Evolutionary conservation across 371 early-diverging fungal genomes (phyloP).

Genomic region (Apophysomyces elegans): DNA sequence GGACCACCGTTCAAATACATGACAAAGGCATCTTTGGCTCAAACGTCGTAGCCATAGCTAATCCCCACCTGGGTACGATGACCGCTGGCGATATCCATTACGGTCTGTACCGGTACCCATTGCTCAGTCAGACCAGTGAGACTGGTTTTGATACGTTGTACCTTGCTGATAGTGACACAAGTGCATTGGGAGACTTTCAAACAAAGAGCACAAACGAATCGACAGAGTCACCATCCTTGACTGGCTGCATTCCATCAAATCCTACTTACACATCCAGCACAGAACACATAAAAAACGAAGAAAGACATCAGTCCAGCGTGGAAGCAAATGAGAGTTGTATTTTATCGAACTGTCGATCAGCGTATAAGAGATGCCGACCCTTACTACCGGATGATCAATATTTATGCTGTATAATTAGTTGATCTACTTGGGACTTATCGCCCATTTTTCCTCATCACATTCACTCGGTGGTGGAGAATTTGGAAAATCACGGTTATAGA

Average conservation of each 20-base stretch:
- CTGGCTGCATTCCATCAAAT: too few relatives aligned
- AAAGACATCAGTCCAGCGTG: not conserved
- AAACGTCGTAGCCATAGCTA: constrained; percentile 19
- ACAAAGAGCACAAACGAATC: not conserved
- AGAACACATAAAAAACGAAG: not conserved
- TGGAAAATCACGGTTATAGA: too few relatives aligned
- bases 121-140: constrained; percentile 12
- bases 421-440: not conserved
- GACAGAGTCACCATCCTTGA: not conserved
- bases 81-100: constrained; percentile 34
- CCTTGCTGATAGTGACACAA: not conserved
- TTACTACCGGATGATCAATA: not conserved
- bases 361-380: not conserved
- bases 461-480: not conserved
- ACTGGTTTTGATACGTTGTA: not conserved
- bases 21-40: constrained; percentile 27
- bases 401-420: constrained; percentile 4
- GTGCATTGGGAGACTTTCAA: not conserved
- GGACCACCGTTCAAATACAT: constrained; percentile 22
- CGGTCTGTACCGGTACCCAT: constrained; percentile 28
- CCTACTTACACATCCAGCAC: not conserved
- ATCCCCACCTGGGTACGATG: constrained; percentile 32
- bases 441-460: not conserved
- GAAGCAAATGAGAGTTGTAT: not conserved
- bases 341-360: not conserved